Percentiles rank a stretch among this genome's conserved stretches.
phyloP scores from a whole-genome alignment of 176 grass and related monocot species.

The Melocanna baccifera region DNA sequence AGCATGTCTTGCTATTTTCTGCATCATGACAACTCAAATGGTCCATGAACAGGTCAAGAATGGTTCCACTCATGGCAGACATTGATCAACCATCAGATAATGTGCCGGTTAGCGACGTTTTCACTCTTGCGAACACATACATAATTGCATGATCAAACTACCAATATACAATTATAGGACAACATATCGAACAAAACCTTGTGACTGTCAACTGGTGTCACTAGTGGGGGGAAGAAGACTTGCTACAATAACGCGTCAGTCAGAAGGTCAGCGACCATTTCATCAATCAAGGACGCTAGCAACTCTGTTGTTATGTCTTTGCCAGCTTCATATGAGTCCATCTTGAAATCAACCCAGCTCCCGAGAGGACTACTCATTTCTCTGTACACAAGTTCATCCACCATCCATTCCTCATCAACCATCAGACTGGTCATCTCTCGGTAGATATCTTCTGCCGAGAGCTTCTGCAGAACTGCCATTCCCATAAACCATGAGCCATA shows the following conservation, averaged over 20 bases:
- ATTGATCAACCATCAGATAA: conserved; percentile 7
- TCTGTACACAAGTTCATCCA: conserved; percentile 81
- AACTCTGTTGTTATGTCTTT: conserved; percentile 53
- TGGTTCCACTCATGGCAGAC: conserved; percentile 12
- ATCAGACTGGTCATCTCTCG: conserved; percentile 68
- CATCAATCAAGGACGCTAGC: conserved; percentile 60
- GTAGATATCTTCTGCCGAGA: conserved; percentile 61
- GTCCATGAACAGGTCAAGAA: conserved; percentile 12
- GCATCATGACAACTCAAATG: not conserved
- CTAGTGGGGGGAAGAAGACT: not conserved
- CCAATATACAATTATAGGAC: conserved; percentile 36
- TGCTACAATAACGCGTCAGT: conserved; percentile 27
- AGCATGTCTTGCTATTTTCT: not conserved
- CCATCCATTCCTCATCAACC: conserved; percentile 77
- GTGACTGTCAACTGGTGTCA: conserved; percentile 36
- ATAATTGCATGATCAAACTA: conserved; percentile 25
- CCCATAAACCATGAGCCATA: conserved; percentile 73
- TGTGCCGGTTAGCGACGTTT: conserved; percentile 16
- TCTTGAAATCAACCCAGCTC: conserved; percentile 84
- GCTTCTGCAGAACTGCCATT: conserved; percentile 44
- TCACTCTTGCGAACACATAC: conserved; percentile 29
- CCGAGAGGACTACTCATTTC: conserved; percentile 79
- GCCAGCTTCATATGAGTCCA: conserved; percentile 58
- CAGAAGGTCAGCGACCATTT: conserved; percentile 59
- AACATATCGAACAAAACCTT: conserved; percentile 29